Evolutionary conservation across 2,329 filamentous ascomycete species (phyloP), one percentile per base, ranked within the genome.

Genomic region (Pseudocercospora musae): DNA sequence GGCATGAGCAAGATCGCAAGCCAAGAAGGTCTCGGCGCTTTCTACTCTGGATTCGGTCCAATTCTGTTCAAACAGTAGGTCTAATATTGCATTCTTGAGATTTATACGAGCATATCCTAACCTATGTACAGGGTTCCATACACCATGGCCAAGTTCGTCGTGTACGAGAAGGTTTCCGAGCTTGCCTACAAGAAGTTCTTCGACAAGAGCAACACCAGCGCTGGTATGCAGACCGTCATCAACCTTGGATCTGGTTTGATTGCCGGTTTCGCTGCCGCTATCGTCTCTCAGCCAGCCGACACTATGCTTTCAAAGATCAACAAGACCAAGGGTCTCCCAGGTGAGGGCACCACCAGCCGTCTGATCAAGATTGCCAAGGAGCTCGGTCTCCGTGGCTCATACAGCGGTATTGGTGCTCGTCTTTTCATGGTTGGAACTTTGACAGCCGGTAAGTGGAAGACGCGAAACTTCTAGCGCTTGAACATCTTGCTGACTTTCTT

Each of bases 301-400:
- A 96, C 91, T 76, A 96, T 96, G 91, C 88, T 96, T 69, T 90
- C 86, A 82, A 95, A 94, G 87, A 95, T 96, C 85, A 96, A 96
- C 89, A 95, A 95, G 89, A 91, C 89, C 81, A 88, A 91, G 84
- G 91, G 90, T 81, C 83, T 87, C 65, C 91, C 91, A 70, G 91
- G 91, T 84, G 90, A 96, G 84, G 87, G 91, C 75, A 95, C 90
- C 73, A 85, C 85, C 76, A 85, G 82, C 78, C 89, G 91, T 79
- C 81, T 96, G 75, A 83, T 94, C 84, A 95, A 95, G 88, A 96
- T 96, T 75, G 90, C 81, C 71, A 89, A 88, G 81, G 91, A 96
- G 81, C 89, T 96, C 73, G 91, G 91, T 76, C 66, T 96, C 77
- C 61, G 69, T 46, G 91, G 91, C 71, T 89, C 86, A 60, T 96